These are phyloP conservation scores for Guadua angustifolia DNA, from an alignment of 176 grass and related monocot species.

Conservation along the genomic window DNA sequence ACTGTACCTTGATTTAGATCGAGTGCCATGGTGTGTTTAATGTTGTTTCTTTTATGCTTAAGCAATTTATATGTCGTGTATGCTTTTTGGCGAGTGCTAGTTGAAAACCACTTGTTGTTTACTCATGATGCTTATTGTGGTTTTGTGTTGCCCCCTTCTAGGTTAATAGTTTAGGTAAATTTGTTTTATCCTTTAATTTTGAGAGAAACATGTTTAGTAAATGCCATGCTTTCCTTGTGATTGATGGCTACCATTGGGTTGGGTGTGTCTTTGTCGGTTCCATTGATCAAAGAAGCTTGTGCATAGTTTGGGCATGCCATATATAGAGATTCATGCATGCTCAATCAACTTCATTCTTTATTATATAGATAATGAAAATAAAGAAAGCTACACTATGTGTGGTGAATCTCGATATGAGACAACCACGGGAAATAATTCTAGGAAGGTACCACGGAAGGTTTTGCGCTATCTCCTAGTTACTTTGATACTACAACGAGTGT, in stretches of 20 bases:
- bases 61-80: neutral
- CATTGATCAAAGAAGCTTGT: constrained; percentile 1
- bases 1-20: neutral
- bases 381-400: neutral
- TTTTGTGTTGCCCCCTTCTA: neutral
- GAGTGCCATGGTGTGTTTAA: neutral
- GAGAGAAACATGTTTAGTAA: neutral
- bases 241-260: neutral
- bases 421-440: neutral
- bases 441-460: neutral
- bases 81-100: neutral
- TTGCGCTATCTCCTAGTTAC: neutral
- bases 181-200: neutral
- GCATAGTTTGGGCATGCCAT: neutral
- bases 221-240: neutral
- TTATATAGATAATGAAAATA: neutral
- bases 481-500: neutral
- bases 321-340: neutral
- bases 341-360: neutral
- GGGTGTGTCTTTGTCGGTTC: neutral
- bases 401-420: neutral
- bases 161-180: neutral
- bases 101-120: neutral
- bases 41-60: neutral
- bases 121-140: neutral